Conservation (phyloP, 345 rosid genomes). For the Draba incana region DNA sequence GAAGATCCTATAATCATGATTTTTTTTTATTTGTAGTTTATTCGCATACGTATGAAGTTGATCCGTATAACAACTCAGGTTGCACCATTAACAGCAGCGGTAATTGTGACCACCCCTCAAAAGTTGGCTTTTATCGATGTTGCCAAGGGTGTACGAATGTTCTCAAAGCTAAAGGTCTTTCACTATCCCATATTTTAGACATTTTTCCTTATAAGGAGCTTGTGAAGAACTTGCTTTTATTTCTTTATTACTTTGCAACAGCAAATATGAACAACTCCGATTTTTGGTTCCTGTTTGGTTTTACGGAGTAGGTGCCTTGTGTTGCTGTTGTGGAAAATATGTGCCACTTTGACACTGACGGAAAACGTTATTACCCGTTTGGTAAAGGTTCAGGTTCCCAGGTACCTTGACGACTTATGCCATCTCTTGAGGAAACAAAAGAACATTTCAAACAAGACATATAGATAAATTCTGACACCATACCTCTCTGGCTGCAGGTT, state of each 20-base stretch:
- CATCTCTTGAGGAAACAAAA: not conserved
- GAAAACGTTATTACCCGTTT: conserved; percentile 93
- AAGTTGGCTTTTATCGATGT: conserved; percentile 94
- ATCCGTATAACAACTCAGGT: conserved; percentile 51
- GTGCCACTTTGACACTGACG: conserved; percentile 98
- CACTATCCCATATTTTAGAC: not conserved
- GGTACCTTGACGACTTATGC: conserved; percentile 43
- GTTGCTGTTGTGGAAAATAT: conserved; percentile 96
- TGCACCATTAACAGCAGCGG: conserved; percentile 92
- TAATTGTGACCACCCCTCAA: conserved; percentile 97
- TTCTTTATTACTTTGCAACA: conserved; percentile 21
- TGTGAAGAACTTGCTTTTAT: conserved; percentile 26
- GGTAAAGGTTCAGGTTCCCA: conserved; percentile 98
- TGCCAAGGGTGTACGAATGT: conserved; percentile 98
- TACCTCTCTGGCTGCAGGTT: conserved; percentile 56
- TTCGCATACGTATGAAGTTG: conserved; percentile 3
- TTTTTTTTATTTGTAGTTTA: not conserved
- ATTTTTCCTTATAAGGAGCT: not conserved
- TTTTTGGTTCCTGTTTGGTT: conserved; percentile 20
- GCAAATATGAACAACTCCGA: conserved; percentile 9
- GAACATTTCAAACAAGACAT: not conserved
- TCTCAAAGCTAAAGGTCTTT: conserved; percentile 90
- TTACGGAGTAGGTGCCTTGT: conserved; percentile 78
- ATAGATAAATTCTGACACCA: conserved; percentile 18
- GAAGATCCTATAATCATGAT: not conserved